Evolutionary conservation across 2,329 filamentous ascomycete genomes (phyloP).

Genomic region (Fusarium udum): DNA sequence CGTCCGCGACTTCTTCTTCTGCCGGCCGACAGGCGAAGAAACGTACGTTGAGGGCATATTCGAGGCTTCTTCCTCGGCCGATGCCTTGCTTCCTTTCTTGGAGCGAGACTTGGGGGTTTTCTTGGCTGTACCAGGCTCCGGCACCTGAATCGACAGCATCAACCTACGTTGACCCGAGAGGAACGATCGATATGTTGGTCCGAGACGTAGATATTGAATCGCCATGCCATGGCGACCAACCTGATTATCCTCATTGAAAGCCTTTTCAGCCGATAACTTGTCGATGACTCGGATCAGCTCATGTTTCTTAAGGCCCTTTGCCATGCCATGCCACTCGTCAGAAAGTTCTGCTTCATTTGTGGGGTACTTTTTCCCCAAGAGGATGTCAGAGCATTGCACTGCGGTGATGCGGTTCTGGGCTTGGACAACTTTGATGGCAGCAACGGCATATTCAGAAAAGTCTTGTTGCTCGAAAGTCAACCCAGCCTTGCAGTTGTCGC

Average conservation of each 20-base stretch:
- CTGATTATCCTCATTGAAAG: conserved; percentile 74
- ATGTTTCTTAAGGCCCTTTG: conserved; percentile 73
- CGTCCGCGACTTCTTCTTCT: conserved; percentile 41
- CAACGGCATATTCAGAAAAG: conserved; percentile 77
- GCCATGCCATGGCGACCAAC: conserved; percentile 68
- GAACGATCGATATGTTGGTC: conserved; percentile 54
- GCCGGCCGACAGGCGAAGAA: conserved; percentile 61
- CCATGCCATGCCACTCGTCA: conserved; percentile 72
- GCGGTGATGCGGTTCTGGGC: conserved; percentile 73
- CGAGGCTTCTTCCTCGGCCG: conserved; percentile 48
- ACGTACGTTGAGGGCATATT: conserved; percentile 59
- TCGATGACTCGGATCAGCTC: conserved; percentile 89
- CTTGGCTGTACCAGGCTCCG: conserved; percentile 44
- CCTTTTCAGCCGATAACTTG: conserved; percentile 76
- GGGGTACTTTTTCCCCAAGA: conserved; percentile 74
- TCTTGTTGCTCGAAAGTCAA: conserved; percentile 77
- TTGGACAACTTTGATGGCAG: conserved; percentile 75
- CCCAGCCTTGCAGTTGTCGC: conserved; percentile 88
- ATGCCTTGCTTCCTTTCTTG: conserved; percentile 52
- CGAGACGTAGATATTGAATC: conserved; percentile 73
- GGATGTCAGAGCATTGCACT: conserved; percentile 83
- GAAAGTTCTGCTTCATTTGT: conserved; percentile 64
- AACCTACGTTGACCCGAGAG: conserved; percentile 57
- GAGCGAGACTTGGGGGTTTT: conserved; percentile 46
- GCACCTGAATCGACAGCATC: conserved; percentile 54